Percentiles rank a stretch among this genome's conserved stretches.
Evolutionary conservation across 257 asterid species (phyloP).

Genomic region (Agastache rugosa): DNA sequence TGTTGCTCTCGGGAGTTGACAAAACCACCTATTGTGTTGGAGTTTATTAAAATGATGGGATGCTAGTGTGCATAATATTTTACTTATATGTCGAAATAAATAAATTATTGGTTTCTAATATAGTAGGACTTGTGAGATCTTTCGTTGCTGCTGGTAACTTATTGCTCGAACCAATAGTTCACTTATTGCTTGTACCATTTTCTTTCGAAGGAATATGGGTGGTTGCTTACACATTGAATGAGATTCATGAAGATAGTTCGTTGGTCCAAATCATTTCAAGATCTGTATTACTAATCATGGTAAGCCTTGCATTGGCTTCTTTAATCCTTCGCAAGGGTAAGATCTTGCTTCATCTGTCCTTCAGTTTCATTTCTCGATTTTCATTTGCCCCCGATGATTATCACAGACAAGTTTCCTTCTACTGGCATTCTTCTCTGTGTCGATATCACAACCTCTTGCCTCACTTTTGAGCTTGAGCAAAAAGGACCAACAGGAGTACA

Average conservation of each 20-base stretch:
- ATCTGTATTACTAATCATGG: slow-evolving; percentile 60
- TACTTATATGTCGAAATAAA: no score
- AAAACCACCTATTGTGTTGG: no score
- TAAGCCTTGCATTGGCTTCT: slow-evolving; percentile 39
- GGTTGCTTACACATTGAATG: slow-evolving; percentile 68
- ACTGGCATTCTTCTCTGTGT: slow-evolving; percentile 72
- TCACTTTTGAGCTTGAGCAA: slow-evolving; percentile 67
- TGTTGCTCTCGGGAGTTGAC: no score
- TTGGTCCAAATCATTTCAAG: slow-evolving; percentile 77
- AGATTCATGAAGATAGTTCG: slow-evolving; percentile 63
- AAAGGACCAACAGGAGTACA: slow-evolving; percentile 49
- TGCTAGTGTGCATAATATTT: no score
- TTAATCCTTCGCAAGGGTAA: slow-evolving; percentile 5
- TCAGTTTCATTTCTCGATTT: slow-evolving; percentile 20
- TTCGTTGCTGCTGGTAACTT: no score
- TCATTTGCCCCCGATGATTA: slow-evolving; percentile 32
- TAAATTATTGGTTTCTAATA: no score
- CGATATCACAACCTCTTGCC: slow-evolving; percentile 80
- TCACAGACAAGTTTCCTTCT: slow-evolving; percentile 74
- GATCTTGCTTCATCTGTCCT: not conserved
- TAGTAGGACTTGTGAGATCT: no score
- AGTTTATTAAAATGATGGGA: no score
- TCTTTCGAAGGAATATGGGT: slow-evolving; percentile 65
- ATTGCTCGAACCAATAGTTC: slow-evolving; percentile 4
- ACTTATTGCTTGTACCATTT: slow-evolving; percentile 26